Evolutionary conservation across 225 moss, liverwort and hornwort genomes (phyloP).

Genomic region (Ulota crispa): DNA sequence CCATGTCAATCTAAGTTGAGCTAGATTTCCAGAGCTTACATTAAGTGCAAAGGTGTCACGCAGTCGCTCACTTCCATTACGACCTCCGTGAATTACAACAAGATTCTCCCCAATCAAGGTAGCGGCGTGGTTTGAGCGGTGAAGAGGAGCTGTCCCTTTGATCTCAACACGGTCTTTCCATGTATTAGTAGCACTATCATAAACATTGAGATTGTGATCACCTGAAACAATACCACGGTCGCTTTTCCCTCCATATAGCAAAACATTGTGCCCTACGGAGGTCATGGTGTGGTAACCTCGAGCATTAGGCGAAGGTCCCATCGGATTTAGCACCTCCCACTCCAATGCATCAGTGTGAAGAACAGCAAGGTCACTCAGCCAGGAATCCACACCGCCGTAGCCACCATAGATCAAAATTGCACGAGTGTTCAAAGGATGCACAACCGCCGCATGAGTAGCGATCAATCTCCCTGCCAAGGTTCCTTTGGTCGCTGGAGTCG

Average conservation of each 20-base stretch:
- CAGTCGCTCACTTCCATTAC: conserved; percentile 70
- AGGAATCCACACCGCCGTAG: conserved; percentile 70
- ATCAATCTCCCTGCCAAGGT: conserved; percentile 58
- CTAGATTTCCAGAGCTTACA: conserved; percentile 40
- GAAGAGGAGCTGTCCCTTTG: conserved; percentile 53
- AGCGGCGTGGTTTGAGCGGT: conserved; percentile 85
- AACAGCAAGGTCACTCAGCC: conserved; percentile 68
- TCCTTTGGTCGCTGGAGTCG: conserved; percentile 48
- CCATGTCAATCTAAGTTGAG: conserved; percentile 39
- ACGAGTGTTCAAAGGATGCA: conserved; percentile 62
- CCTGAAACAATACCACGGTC: conserved; percentile 61
- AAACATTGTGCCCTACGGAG: conserved; percentile 60
- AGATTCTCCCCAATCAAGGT: conserved; percentile 49
- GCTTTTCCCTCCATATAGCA: conserved; percentile 81
- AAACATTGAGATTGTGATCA: conserved; percentile 58
- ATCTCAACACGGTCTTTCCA: conserved; percentile 62
- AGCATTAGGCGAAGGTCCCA: conserved; percentile 60
- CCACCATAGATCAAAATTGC: conserved; percentile 75
- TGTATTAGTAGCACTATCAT: conserved; percentile 56
- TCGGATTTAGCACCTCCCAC: conserved; percentile 65
- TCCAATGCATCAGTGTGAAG: conserved; percentile 55
- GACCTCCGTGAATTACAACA: conserved; percentile 77
- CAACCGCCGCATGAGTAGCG: conserved; percentile 81
- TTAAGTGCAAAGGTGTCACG: conserved; percentile 53
- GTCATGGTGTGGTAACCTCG: conserved; percentile 90